These are phyloP conservation scores for Neospermospora avenae DNA, from an alignment of 2,329 filamentous ascomycete species.

Conservation along the genomic window DNA sequence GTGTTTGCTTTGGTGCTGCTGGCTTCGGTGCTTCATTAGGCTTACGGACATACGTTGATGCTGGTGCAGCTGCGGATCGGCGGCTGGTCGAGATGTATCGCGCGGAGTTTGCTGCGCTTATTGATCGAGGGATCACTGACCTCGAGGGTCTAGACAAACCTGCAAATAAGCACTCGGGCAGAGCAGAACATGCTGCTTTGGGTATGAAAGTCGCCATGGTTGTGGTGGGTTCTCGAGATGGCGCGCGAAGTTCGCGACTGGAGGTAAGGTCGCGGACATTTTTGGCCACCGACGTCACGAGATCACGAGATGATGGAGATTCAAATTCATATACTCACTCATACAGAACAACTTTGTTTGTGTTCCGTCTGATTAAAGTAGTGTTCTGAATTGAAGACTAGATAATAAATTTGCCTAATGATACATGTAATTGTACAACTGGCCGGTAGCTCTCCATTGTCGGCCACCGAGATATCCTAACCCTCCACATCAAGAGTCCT, in stretches of 20 bases:
- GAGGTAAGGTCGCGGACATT: not conserved
- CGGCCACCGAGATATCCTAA: not conserved
- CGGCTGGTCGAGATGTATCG: constrained; percentile 25
- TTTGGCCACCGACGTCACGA: not conserved
- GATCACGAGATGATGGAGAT: not conserved
- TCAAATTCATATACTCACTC: not conserved
- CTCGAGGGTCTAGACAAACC: constrained; percentile 7
- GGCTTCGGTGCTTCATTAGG: constrained; percentile 12
- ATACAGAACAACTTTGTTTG: not conserved
- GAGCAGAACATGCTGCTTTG: constrained; percentile 24
- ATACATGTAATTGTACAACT: constrained; percentile 10
- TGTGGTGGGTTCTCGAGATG: constrained; percentile 8
- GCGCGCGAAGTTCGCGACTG: constrained; percentile 19
- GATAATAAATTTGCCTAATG: no score
- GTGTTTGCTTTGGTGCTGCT: constrained; percentile 6
- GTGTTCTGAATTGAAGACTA: not conserved
- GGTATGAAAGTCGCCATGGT: constrained; percentile 25
- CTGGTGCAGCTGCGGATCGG: constrained; percentile 26
- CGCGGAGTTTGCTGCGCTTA: constrained; percentile 3
- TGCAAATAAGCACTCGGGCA: constrained; percentile 18
- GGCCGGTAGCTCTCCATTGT: constrained; percentile 4
- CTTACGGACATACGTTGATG: constrained; percentile 28
- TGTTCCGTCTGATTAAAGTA: not conserved
- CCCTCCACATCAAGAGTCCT: constrained; percentile 54
- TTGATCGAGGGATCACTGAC: not conserved